Conservation (phyloP, 495 filamentous ascomycete species). For the Saxophila tyrrhenica region DNA sequence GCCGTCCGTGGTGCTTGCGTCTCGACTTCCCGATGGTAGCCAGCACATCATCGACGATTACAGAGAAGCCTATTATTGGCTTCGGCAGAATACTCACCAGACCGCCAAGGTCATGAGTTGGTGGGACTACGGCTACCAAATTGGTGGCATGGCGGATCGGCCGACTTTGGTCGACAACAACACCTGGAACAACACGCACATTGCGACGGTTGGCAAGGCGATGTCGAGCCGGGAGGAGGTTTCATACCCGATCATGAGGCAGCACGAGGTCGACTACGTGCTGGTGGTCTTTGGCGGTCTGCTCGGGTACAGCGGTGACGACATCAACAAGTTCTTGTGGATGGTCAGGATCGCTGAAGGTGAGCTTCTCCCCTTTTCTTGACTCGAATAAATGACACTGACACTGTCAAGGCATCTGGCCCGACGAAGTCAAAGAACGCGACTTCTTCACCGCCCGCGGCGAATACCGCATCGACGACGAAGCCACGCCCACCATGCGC, state of each 20-base stretch:
- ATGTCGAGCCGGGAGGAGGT: constrained; percentile 98
- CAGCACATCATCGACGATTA: constrained; percentile 99
- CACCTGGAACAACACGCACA: constrained; percentile 99
- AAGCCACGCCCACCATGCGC: constrained; percentile 95
- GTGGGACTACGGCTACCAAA: constrained; percentile 99
- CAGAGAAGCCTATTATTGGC: constrained; percentile 98
- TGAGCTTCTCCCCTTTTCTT: background rate
- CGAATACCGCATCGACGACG: constrained; percentile 89
- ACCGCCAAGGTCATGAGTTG: constrained; percentile 99
- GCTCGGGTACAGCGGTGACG: constrained; percentile 96
- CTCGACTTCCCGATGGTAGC: constrained; percentile 81
- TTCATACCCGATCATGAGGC: constrained; percentile 93
- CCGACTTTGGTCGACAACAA: constrained; percentile 99
- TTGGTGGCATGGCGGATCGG: constrained; percentile 98
- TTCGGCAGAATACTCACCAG: constrained; percentile 87
- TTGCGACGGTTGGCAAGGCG: constrained; percentile 97
- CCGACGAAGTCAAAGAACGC: constrained; percentile 94
- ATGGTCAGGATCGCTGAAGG: constrained; percentile 96
- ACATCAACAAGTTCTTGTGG: constrained; percentile 99
- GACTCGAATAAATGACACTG: background rate
- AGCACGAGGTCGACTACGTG: constrained; percentile 98
- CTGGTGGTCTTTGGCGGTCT: constrained; percentile 94
- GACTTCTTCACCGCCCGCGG: constrained; percentile 91
- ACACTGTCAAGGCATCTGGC: constrained; percentile 68
- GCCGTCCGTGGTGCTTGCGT: constrained; percentile 92